Conservation (phyloP, 2,329 filamentous ascomycete genomes). For the Cercospora brassicicola region DNA sequence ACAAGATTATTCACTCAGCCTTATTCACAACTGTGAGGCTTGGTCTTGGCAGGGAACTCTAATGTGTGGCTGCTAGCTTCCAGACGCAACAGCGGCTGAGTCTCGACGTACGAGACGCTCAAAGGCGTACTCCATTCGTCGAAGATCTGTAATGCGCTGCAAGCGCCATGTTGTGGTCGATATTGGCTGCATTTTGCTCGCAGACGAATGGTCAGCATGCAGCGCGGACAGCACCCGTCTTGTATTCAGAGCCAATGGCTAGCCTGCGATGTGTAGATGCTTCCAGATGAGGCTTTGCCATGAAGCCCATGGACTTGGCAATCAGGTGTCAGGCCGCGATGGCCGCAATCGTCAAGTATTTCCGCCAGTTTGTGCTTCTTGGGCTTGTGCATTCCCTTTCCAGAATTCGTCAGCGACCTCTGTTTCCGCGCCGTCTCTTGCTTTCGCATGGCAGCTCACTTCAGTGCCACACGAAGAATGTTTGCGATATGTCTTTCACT, state of each 20-base stretch:
- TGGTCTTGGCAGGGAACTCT: background rate
- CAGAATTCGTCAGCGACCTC: background rate
- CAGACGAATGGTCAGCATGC: background rate
- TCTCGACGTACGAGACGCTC: background rate
- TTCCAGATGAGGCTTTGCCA: background rate
- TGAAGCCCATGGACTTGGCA: background rate
- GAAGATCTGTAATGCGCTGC: background rate
- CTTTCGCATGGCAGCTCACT: no score
- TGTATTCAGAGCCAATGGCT: background rate
- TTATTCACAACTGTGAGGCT: background rate
- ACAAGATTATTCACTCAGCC: background rate
- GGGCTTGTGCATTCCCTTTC: background rate
- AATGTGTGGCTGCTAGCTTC: background rate
- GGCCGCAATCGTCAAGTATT: background rate
- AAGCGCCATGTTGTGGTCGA: background rate
- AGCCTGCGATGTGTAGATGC: background rate
- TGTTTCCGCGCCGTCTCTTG: background rate
- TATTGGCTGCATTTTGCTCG: background rate
- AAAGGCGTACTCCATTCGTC: no score
- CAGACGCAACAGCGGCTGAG: background rate
- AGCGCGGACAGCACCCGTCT: background rate
- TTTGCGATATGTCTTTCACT: background rate
- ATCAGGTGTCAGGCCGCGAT: background rate
- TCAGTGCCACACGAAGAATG: no score
- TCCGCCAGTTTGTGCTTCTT: no score